Base-by-base conservation (phyloP, 2,329 filamentous ascomycete species). In the Nigrospora oryzae region DNA sequence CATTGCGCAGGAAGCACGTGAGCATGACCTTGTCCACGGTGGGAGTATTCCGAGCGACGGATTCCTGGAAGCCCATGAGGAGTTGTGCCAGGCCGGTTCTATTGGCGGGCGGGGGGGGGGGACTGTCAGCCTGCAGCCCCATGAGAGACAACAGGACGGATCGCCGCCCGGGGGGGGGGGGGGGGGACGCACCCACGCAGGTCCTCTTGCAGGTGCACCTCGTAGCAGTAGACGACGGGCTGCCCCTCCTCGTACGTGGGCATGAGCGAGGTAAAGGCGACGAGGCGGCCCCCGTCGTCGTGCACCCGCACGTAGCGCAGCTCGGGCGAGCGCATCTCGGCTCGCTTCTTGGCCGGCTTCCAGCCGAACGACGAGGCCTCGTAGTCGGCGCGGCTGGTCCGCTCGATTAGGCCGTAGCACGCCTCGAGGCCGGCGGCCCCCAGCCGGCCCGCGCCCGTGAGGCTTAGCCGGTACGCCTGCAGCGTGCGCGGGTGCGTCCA, bases 211-310 rank as follows among this genome's bases (percentile, higher is more conserved):
- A 90, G 71, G 56, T 91, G 86, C 33, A 91, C 79, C 63, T 91
- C 86, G 59, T 89, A 91, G 60, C 86, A 83, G 61, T 89, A 91
- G 16, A 89, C 58, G 2, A 89, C 84, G 0, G 80, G 70, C 47
- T 78, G 65, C 1, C 73, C 72, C 49, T 82, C 78, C 56, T 88
- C 84, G 54, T 77, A 77, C 2, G 81, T 84, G n/a, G 84, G 74
- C 81, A 86, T 83, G 55, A 86, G 68, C n/a, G 81, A 85, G 1
- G 75, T 70, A 54, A 86, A 84, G 5, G 71, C 80, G 15, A 63
- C 59, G 10, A 83, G 52, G 33, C 38, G 42, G 4, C 52, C 52
- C 10, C 50, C 46, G 0, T 43, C 70, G 40, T 23, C 16, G 19
- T 16, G 35, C 3, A 86, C 73, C 4, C 89, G 63, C 8, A 89